Percentiles rank a stretch among this genome's conserved stretches.
phyloP scores from a whole-genome alignment of 2,329 filamentous ascomycete genomes.

The Sclerotinia trifoliorum region DNA sequence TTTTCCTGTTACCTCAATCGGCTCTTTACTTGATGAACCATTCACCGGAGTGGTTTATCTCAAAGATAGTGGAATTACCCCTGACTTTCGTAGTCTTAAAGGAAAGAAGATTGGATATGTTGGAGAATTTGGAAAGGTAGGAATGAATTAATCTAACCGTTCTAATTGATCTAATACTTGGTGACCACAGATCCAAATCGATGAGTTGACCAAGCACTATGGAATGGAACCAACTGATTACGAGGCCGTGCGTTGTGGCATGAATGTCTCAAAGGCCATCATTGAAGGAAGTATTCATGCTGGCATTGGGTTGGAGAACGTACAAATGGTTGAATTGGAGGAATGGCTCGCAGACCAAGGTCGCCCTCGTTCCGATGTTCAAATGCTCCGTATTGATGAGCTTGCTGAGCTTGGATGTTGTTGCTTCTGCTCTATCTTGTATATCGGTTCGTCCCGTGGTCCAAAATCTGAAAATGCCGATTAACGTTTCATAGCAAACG shows the following conservation, averaged over 20 bases:
- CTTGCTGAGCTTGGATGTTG: constrained; percentile 77
- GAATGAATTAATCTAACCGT: not conserved
- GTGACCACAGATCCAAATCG: constrained; percentile 65
- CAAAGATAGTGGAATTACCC: constrained; percentile 70
- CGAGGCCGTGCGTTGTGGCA: constrained; percentile 74
- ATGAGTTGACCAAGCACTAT: constrained; percentile 76
- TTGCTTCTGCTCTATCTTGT: constrained; percentile 80
- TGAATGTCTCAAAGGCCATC: constrained; percentile 78
- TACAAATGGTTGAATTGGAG: constrained; percentile 79
- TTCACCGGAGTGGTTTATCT: constrained; percentile 79
- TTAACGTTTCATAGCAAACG: constrained; percentile 49
- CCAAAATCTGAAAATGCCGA: not conserved
- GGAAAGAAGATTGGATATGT: constrained; percentile 78
- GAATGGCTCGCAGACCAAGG: constrained; percentile 67
- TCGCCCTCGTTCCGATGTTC: constrained; percentile 64
- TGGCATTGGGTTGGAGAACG: constrained; percentile 75
- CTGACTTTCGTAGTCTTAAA: constrained; percentile 71
- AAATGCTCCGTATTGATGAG: constrained; percentile 80
- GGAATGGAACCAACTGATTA: constrained; percentile 72
- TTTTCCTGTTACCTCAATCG: constrained; percentile 71
- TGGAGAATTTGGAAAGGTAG: constrained; percentile 70
- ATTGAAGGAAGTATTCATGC: constrained; percentile 71
- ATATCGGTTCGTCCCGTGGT: constrained; percentile 56
- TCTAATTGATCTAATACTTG: not conserved
- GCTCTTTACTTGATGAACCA: constrained; percentile 74